Conservation (phyloP, 106 monocot genomes). For the Posidonia australis region DNA sequence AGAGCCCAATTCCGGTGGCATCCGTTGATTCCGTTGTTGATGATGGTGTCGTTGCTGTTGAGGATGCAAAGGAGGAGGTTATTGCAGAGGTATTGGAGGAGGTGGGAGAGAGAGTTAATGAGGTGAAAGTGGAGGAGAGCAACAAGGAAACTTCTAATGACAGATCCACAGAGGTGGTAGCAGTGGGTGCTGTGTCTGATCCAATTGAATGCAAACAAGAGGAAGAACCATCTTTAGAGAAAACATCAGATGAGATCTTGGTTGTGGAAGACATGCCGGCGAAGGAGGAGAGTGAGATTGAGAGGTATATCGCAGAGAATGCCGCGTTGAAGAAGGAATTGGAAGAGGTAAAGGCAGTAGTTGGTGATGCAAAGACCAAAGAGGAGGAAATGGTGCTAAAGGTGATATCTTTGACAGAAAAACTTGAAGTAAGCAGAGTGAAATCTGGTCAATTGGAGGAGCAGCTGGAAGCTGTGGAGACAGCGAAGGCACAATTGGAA, state of each 20-base stretch:
- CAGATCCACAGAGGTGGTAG: background rate
- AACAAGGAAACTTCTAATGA: background rate
- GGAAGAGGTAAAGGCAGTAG: constrained; percentile 24
- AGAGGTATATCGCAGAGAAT: constrained; percentile 21
- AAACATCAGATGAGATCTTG: constrained; percentile 1
- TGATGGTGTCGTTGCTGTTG: background rate
- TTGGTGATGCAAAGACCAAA: constrained; percentile 16
- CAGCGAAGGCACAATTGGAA: constrained; percentile 30
- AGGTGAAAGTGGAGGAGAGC: background rate
- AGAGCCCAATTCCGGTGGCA: background rate
- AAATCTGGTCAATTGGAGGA: constrained; percentile 24
- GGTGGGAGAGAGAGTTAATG: background rate
- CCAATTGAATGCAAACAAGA: background rate
- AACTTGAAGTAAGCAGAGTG: constrained; percentile 25
- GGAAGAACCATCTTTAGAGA: background rate
- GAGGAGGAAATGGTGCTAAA: constrained; percentile 42
- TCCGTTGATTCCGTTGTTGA: background rate
- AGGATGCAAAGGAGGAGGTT: background rate
- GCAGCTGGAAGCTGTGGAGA: constrained; percentile 37
- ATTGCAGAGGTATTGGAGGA: background rate
- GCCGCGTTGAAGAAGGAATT: constrained; percentile 30
- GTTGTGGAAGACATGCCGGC: constrained; percentile 6
- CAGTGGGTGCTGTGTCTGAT: background rate
- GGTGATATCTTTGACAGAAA: constrained; percentile 29
- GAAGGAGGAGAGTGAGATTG: constrained; percentile 34